These are phyloP conservation scores for Vitis hybrid DNA, from an alignment of 177 flowering plant species.

Conservation along the genomic window DNA sequence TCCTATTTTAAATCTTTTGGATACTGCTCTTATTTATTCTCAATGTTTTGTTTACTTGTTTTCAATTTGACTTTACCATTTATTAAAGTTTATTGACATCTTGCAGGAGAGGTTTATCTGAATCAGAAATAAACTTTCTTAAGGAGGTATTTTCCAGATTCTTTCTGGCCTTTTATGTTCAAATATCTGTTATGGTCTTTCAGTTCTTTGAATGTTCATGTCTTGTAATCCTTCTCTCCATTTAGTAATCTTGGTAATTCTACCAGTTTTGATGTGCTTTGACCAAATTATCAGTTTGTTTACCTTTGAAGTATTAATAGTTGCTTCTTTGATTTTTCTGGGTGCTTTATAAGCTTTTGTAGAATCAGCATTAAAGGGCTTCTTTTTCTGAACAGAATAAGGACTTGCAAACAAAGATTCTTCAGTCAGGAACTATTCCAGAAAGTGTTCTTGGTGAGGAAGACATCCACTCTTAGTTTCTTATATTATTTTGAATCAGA, in stretches of 20 bases:
- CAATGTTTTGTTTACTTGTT: not conserved
- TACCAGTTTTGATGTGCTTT: not conserved
- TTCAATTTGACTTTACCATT: not conserved
- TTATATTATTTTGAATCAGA: not conserved
- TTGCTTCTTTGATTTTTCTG: not conserved
- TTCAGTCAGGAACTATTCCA: slow-evolving; percentile 50
- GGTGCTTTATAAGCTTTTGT: not conserved
- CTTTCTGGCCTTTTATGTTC: slow-evolving; percentile 5
- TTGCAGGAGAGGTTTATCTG: slow-evolving; percentile 93
- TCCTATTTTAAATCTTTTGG: not conserved
- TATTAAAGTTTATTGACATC: slow-evolving; percentile 3
- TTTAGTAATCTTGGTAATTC: not conserved
- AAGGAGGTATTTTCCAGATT: slow-evolving; percentile 58
- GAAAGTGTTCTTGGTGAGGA: slow-evolving; percentile 57
- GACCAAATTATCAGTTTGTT: slow-evolving; percentile 2
- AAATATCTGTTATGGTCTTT: not conserved
- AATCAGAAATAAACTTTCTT: slow-evolving; percentile 73
- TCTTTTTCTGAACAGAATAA: slow-evolving; percentile 53
- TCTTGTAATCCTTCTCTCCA: not conserved
- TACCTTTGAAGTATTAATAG: not conserved
- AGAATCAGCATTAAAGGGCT: slow-evolving; percentile 8
- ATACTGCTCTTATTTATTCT: too few relatives aligned
- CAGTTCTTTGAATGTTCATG: not conserved
- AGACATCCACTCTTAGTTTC: not conserved
- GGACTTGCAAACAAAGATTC: slow-evolving; percentile 59